A percentile compares a stretch with the other conserved stretches of the same genome.
phyloP scores from a whole-genome alignment of 2,329 filamentous ascomycete species.

The Colletotrichum tofieldiae region DNA sequence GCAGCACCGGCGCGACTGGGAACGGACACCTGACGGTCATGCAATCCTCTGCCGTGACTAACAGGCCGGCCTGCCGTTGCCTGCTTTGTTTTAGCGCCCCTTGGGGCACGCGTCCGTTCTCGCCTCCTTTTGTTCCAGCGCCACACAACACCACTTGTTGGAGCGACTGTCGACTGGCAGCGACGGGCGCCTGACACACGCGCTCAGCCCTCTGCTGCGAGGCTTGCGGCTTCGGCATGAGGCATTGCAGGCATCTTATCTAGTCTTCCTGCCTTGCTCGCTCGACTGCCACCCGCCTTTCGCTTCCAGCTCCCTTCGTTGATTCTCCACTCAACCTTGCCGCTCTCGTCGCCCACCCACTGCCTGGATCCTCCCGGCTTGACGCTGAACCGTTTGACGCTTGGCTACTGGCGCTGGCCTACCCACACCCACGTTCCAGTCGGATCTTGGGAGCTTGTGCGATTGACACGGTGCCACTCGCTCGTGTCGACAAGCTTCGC shows the following conservation, averaged over 20 bases:
- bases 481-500: slow-evolving; percentile 25
- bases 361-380: slow-evolving; percentile 28
- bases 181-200: slow-evolving; percentile 1
- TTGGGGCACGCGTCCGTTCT: slow-evolving; percentile 19
- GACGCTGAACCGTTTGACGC: slow-evolving; percentile 31
- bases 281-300: background rate
- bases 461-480: slow-evolving; percentile 16
- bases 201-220: slow-evolving; percentile 5
- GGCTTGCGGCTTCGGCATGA: slow-evolving; percentile 9
- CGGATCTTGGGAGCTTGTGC: slow-evolving; percentile 22
- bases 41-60: slow-evolving; percentile 28
- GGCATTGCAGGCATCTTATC: background rate
- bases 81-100: slow-evolving; percentile 15
- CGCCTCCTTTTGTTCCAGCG: slow-evolving; percentile 21
- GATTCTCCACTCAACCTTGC: slow-evolving; percentile 28
- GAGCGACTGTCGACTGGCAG: background rate
- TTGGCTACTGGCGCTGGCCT: slow-evolving; percentile 13
- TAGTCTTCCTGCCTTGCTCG: background rate
- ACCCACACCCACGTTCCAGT: slow-evolving; percentile 14
- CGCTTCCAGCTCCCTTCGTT: slow-evolving; percentile 13
- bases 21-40: slow-evolving; percentile 29
- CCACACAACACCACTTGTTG: slow-evolving; percentile 9
- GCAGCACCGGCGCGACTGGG: slow-evolving; percentile 17
- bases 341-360: slow-evolving; percentile 7
- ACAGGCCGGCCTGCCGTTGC: slow-evolving; percentile 4